A percentile compares a stretch with the other conserved stretches of the same genome.
phyloP scores from a whole-genome alignment of 2,329 filamentous ascomycete genomes.

The Paraconiothyrium brasiliense region DNA sequence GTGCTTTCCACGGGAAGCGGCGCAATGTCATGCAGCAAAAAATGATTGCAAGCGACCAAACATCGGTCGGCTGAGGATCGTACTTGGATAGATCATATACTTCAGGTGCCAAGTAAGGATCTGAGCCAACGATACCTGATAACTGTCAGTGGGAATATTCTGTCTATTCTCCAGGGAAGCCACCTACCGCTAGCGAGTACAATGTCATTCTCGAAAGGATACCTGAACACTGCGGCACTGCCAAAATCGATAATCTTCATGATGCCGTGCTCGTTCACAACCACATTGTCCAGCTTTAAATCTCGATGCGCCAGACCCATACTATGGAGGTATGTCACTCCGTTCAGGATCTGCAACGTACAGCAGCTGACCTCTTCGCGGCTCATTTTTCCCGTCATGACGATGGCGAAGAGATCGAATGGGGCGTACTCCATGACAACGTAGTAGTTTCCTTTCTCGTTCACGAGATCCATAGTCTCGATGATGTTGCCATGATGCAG shows the following conservation, averaged over 20 bases:
- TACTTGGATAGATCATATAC: conserved; percentile 95
- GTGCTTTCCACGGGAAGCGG: conserved; percentile 96
- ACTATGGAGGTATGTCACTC: conserved; percentile 92
- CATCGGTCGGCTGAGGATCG: conserved; percentile 91
- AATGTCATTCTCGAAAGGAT: conserved; percentile 92
- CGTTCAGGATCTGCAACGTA: conserved; percentile 93
- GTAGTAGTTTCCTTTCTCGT: conserved; percentile 94
- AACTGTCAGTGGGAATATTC: conserved; percentile 25
- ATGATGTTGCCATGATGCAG: conserved; percentile 98
- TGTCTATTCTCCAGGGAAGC: conserved; percentile 1
- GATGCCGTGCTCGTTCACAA: conserved; percentile 94
- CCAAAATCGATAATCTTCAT: conserved; percentile 99
- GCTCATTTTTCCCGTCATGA: conserved; percentile 98
- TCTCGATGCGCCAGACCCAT: conserved; percentile 96
- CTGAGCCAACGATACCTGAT: conserved; percentile 80
- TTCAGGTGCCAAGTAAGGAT: conserved; percentile 95
- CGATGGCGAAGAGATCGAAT: conserved; percentile 94
- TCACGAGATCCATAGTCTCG: conserved; percentile 94
- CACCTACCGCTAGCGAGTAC: conserved; percentile 80
- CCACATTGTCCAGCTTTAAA: conserved; percentile 96
- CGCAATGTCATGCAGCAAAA: conserved; percentile 98
- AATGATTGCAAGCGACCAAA: conserved; percentile 98
- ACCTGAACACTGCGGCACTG: conserved; percentile 94
- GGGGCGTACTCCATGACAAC: conserved; percentile 99
- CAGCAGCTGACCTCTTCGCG: conserved; percentile 89